Base-by-base conservation (phyloP, 495 filamentous ascomycete species). In the Penicillium salamii region DNA sequence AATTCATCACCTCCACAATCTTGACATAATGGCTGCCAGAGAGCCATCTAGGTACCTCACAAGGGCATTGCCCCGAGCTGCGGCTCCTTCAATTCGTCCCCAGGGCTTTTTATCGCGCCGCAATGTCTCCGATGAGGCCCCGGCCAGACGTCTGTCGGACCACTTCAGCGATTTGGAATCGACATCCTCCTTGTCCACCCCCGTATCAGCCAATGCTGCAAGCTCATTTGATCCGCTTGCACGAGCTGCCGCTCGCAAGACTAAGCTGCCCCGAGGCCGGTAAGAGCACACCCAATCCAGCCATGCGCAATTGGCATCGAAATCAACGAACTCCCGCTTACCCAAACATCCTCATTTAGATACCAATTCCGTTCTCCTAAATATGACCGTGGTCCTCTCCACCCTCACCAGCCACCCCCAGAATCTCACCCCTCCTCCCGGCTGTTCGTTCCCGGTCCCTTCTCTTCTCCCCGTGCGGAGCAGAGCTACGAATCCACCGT, bases 291-390 rank as follows among this genome's bases (percentile, higher is more conserved):
- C 14, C 49, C 36, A 17, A 35, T 42, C 33, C 23, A 15, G 20
- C 15, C 43, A 38, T 46, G 48, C 37, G 44, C 53, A 36, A 24
- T 19, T 26, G 38, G 20, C 42, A 31, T 26, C 19, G 21, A 18
- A 19, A 38, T 20, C 26, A 53, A 19, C 40, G 50, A 48, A 40
- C 46, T 26, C 19, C 11, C 46, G 29, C 36, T 56, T 66, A 56
- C n/a, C n/a, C n/a, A 63, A 38, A 7, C 21, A 3, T 18, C 40
- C 36, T 15, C 29, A 31, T 28, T 14, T 26, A 95, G 91, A 77
- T 98, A 97, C 71, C 86, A 91, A 71, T 97, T 85, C 70, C 88
- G 88, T 36, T 82, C 93, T 33, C 95, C 95, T 33, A 89, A 91
- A 68, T 97, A 88, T 78, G 81, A 95, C 69, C 87, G 93, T 65